These are phyloP conservation scores for Amanita exitialis DNA, from an alignment of 768 basidiomycete species.

Conservation along the genomic window DNA sequence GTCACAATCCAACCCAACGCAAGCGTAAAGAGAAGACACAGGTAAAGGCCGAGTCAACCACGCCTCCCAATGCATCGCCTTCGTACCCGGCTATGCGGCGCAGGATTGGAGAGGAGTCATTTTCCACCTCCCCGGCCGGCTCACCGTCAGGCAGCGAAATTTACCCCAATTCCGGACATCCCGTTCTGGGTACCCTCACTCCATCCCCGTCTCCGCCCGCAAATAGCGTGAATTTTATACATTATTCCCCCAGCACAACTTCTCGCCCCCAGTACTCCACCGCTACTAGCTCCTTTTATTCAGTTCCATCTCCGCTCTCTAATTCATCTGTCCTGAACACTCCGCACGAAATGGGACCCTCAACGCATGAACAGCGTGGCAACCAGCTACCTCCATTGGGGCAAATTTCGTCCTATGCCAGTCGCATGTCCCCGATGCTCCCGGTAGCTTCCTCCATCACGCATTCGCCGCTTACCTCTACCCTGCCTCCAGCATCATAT, in stretches of 20 bases:
- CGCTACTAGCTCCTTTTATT: constrained; percentile 29
- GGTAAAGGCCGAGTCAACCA: constrained; percentile 31
- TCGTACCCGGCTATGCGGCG: constrained; percentile 38
- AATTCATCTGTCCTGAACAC: constrained; percentile 26
- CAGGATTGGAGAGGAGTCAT: constrained; percentile 36
- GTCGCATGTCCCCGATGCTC: constrained; percentile 29
- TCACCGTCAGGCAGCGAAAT: constrained; percentile 50
- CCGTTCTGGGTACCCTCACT: constrained; percentile 26
- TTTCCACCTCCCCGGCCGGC: constrained; percentile 35
- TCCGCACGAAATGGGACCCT: constrained; percentile 14
- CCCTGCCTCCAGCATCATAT: constrained; percentile 34
- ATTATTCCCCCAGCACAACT: constrained; percentile 36
- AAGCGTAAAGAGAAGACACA: constrained; percentile 54
- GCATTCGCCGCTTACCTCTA: constrained; percentile 27
- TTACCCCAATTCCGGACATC: constrained; percentile 36
- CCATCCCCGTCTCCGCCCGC: constrained; percentile 66
- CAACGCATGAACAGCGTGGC: constrained; percentile 17
- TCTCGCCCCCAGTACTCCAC: constrained; percentile 24
- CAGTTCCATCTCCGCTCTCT: constrained; percentile 43
- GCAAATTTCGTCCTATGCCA: constrained; percentile 22
- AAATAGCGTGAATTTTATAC: constrained; percentile 42
- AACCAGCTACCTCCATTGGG: constrained; percentile 26
- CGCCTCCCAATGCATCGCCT: constrained; percentile 23
- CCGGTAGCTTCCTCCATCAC: constrained; percentile 27
- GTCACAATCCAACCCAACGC: constrained; percentile 42